phyloP scores from a whole-genome alignment of 257 asterid species.

The Asclepias syriaca region DNA sequence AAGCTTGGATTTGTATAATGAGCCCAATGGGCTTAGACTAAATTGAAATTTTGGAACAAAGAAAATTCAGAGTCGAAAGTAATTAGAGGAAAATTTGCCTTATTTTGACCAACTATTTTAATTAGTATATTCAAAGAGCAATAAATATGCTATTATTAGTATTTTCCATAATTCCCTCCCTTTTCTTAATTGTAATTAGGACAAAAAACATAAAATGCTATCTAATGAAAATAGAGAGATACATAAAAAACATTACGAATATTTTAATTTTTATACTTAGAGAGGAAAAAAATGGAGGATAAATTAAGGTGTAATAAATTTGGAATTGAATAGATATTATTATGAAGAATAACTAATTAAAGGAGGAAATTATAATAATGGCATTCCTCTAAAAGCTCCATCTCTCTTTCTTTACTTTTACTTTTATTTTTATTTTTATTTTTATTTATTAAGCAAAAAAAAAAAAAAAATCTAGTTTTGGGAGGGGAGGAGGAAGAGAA shows the following conservation, averaged over 20 bases:
- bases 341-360: constrained; percentile 12
- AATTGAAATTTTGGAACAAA: neutral
- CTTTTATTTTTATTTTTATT: too few relatives aligned
- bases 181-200: too few relatives aligned
- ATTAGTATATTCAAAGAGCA: constrained; percentile 4
- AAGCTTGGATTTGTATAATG: too few relatives aligned
- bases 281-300: neutral
- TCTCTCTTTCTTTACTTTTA: neutral
- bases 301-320: neutral
- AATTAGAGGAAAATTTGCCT: too few relatives aligned
- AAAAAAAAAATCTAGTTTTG: too few relatives aligned
- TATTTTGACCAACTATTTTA: constrained; percentile 5
- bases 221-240: too few relatives aligned
- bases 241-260: too few relatives aligned
- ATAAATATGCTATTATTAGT: constrained; percentile 16
- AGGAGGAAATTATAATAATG: constrained; percentile 24
- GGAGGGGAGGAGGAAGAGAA: neutral
- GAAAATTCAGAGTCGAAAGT: neutral
- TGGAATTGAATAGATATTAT: neutral
- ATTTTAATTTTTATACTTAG: too few relatives aligned
- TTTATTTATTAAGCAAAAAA: too few relatives aligned
- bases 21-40: too few relatives aligned
- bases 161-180: constrained; percentile 24
- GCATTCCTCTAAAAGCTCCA: constrained; percentile 35
- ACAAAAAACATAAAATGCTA: neutral